Evolutionary conservation across 169 alveolate species (phyloP).

Genomic region (Theileria luwenshuni): DNA sequence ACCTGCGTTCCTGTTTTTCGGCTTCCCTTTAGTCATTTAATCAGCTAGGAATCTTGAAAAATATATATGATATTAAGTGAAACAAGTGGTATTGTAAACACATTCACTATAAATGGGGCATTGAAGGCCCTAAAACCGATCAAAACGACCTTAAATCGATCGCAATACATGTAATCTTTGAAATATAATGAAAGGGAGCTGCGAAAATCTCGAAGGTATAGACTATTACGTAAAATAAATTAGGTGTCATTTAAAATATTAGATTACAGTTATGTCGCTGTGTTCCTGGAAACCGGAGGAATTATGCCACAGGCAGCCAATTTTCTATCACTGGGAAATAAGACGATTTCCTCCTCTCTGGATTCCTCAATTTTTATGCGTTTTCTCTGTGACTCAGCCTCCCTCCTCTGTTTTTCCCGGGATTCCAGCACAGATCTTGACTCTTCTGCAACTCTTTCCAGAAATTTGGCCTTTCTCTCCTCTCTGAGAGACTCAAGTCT

Average conservation of each 20-base stretch:
- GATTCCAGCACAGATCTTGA: slow-evolving; percentile 27
- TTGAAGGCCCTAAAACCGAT: not conserved
- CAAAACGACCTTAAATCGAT: not conserved
- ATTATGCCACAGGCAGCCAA: slow-evolving; percentile 39
- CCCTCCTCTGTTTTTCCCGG: slow-evolving; percentile 1
- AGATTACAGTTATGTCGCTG: slow-evolving; percentile 2
- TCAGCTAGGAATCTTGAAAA: too few species aligned
- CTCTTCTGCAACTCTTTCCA: slow-evolving; percentile 15
- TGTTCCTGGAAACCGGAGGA: slow-evolving; percentile 9
- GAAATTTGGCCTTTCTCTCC: slow-evolving; percentile 15
- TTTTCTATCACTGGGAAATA: slow-evolving; percentile 62
- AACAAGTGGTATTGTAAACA: too few species aligned
- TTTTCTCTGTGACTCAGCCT: not conserved
- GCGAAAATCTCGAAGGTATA: too few species aligned
- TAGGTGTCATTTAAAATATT: not conserved
- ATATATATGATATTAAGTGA: too few species aligned
- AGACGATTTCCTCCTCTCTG: slow-evolving; percentile 30
- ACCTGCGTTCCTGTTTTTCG: slow-evolving; percentile 26
- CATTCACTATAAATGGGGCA: slow-evolving; percentile 28
- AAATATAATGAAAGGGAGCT: too few species aligned
- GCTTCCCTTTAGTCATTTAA: slow-evolving; percentile 22
- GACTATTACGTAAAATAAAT: not conserved
- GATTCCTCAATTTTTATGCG: slow-evolving; percentile 26
- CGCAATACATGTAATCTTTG: too few species aligned
- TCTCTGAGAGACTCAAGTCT: slow-evolving; percentile 39